Evolutionary conservation across 2,329 filamentous ascomycete species (phyloP), one percentile per base, ranked within the genome.

Genomic region (Bipolaris zeicola): DNA sequence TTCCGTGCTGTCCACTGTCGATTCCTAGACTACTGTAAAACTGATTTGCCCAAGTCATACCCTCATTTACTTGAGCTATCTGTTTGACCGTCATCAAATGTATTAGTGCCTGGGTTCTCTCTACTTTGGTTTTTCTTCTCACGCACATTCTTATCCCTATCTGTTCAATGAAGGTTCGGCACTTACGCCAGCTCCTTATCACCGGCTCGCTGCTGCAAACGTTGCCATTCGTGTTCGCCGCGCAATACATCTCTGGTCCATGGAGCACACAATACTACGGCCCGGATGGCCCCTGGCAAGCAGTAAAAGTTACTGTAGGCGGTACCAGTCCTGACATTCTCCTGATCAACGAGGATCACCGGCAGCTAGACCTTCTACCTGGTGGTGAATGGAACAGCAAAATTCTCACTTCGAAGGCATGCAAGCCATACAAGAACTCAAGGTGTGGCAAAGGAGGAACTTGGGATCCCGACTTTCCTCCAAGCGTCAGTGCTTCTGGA

Each of bases 231-330:
- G 18, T 31, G 26, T 26, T 37, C 36, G 41, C 37, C 37, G 18
- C 39, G 7, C 39, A 49, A 43, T 47, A 53, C 36, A 42, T 48
- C 43, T 36, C 33, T 24, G 74, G 77, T 3, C 56, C 60, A 24
- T 67, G 65, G 62, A 63, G 57, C 37, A 28, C 28, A 2, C 22
- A 51, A 10, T 46, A 44, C 3, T 65, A 61, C 31, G 63, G 62
- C 1, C 63, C 63, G 2, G 63, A 66, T 56, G 65, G 65, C 3
- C 63, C 62, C 3, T 67, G 62, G 62, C 63, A 67, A 13, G 62
- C 62, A 3, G 57, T 66, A 6, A 46, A 38, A 10, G 49, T 60
- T 24, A 56, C 37, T 14, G 41, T 61, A 18, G 60, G 61, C 28
- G 58, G 58, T 1, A 52, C 28, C 28, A 31, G 16, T 33, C 45